Conservation (phyloP, 768 basidiomycete species). For the Gloeostereum incarnatum region DNA sequence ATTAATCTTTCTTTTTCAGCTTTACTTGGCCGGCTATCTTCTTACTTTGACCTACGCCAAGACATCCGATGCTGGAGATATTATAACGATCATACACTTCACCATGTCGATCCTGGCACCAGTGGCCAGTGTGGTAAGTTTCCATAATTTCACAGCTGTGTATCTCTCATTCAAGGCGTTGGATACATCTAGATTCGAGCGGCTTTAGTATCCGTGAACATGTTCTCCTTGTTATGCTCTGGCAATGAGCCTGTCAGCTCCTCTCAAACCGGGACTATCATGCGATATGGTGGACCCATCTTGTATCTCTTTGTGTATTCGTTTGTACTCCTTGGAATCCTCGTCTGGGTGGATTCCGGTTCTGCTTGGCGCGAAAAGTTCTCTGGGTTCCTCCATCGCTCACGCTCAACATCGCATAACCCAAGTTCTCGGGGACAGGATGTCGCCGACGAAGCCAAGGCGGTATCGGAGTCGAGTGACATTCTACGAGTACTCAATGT, state of each 20-base stretch:
- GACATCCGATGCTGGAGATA: constrained; percentile 37
- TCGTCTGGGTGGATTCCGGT: constrained; percentile 70
- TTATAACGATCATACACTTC: constrained; percentile 63
- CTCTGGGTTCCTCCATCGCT: constrained; percentile 25
- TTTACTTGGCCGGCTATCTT: constrained; percentile 61
- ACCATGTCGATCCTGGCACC: constrained; percentile 60
- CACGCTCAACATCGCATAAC: constrained; percentile 4
- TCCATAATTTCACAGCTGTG: neutral
- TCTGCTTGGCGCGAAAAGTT: too few relatives aligned
- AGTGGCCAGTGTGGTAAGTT: constrained; percentile 56
- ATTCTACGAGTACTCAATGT: constrained; percentile 54
- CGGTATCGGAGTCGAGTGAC: constrained; percentile 39
- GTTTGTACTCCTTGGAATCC: constrained; percentile 47
- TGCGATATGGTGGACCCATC: constrained; percentile 67
- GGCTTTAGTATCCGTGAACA: constrained; percentile 65
- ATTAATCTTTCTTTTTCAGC: constrained; percentile 20
- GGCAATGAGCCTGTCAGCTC: constrained; percentile 37
- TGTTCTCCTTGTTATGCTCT: constrained; percentile 67
- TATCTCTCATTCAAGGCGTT: neutral
- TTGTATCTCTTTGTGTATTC: constrained; percentile 58
- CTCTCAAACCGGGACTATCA: constrained; percentile 40
- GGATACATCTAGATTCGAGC: constrained; percentile 49
- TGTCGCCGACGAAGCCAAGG: constrained; percentile 42
- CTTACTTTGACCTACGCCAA: constrained; percentile 68
- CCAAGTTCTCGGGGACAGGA: constrained; percentile 28